Evolutionary conservation across 2,329 filamentous ascomycete species (phyloP).

Genomic region (Microascus cirrosus): DNA sequence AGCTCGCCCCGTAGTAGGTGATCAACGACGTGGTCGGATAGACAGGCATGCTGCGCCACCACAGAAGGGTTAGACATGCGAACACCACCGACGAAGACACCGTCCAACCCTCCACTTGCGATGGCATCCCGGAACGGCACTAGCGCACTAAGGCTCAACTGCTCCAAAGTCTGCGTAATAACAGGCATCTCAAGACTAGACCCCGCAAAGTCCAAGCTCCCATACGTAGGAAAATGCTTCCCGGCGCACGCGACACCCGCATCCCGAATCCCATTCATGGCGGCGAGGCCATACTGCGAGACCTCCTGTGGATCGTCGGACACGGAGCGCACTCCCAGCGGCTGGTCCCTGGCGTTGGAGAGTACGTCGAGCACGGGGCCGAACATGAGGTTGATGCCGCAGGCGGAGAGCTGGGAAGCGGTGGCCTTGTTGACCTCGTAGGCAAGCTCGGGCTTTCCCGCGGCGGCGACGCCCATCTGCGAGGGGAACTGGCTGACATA

Average conservation of each 20-base stretch:
- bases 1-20: conserved; percentile 80
- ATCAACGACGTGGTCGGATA: conserved; percentile 88
- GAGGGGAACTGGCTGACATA: conserved; percentile 95
- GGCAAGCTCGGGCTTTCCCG: conserved; percentile 72
- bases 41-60: conserved; percentile 89
- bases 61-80: conserved; percentile 85
- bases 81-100: conserved; percentile 92
- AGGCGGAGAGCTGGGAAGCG: conserved; percentile 81
- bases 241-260: conserved; percentile 82
- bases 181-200: conserved; percentile 88
- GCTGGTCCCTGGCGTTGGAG: conserved; percentile 85
- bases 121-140: conserved; percentile 90
- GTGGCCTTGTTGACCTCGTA: conserved; percentile 90
- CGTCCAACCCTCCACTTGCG: conserved; percentile 67
- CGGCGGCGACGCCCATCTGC: conserved; percentile 93
- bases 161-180: conserved; percentile 88
- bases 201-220: conserved; percentile 85
- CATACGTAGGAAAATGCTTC: conserved; percentile 95
- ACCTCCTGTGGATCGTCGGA: conserved; percentile 94
- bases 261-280: conserved; percentile 86
- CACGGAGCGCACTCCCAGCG: conserved; percentile 76
- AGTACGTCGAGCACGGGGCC: conserved; percentile 89
- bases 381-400: conserved; percentile 91
- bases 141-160: conserved; percentile 81
- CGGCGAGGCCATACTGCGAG: conserved; percentile 81